Conservation (phyloP, 495 filamentous ascomycete species). For the Saxophila tyrrhenica region DNA sequence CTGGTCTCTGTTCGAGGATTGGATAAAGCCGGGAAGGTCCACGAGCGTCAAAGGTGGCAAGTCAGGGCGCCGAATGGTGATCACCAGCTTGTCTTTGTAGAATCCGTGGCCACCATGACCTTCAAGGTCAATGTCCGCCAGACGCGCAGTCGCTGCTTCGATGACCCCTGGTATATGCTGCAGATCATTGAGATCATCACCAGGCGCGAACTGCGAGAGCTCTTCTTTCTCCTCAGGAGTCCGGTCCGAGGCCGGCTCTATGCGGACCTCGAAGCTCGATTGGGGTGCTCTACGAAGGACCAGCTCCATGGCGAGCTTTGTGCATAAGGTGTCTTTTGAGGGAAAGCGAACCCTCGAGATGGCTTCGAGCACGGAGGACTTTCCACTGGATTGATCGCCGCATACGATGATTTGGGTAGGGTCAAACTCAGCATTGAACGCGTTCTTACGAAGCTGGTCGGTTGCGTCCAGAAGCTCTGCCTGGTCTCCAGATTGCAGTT, state of each 20-base stretch:
- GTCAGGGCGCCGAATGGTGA: constrained; percentile 6
- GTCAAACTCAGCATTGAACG: constrained; percentile 2
- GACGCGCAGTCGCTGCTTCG: constrained; percentile 8
- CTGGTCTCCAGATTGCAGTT: constrained; percentile 3
- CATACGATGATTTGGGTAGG: constrained; percentile 20
- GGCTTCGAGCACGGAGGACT: constrained; percentile 24
- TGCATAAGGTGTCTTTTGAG: constrained; percentile 40
- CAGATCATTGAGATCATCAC: neutral
- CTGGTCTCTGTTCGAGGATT: constrained; percentile 7
- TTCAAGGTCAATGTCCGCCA: neutral
- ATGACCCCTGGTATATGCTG: neutral
- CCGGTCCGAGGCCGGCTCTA: constrained; percentile 2
- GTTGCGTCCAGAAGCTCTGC: constrained; percentile 7
- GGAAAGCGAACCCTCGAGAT: constrained; percentile 31
- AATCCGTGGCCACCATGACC: constrained; percentile 1
- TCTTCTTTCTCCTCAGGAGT: neutral
- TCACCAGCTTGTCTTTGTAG: constrained; percentile 5
- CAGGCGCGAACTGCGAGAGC: neutral
- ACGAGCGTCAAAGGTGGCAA: constrained; percentile 13
- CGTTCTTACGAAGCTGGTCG: constrained; percentile 9
- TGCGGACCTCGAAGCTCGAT: neutral
- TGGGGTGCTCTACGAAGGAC: constrained; percentile 36
- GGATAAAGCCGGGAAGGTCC: constrained; percentile 21
- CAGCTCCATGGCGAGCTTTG: constrained; percentile 47
- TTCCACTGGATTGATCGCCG: constrained; percentile 21